Conservation (phyloP, 2,329 filamentous ascomycete genomes). For the Trichoderma lentiforme region DNA sequence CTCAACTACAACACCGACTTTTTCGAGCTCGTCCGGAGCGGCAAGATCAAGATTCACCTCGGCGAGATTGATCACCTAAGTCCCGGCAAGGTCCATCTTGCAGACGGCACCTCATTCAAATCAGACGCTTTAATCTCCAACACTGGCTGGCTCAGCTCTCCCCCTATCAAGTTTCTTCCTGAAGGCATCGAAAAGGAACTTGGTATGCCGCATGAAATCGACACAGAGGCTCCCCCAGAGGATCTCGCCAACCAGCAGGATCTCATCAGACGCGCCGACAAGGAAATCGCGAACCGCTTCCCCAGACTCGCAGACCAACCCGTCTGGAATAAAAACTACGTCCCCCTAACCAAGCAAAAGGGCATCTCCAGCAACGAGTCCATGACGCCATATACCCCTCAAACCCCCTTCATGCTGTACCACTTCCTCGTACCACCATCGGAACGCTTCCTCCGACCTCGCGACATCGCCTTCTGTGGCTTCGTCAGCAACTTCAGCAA, state of each 20-base stretch:
- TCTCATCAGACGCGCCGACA: constrained; percentile 45
- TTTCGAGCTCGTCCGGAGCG: constrained; percentile 52
- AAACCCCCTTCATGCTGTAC: constrained; percentile 43
- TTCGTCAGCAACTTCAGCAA: constrained; percentile 41
- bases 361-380: constrained; percentile 34
- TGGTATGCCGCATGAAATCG: constrained; percentile 45
- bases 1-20: constrained; percentile 58
- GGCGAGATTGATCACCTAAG: constrained; percentile 49
- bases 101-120: constrained; percentile 44
- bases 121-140: constrained; percentile 53
- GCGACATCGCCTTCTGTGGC: constrained; percentile 46
- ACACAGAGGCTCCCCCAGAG: constrained; percentile 19
- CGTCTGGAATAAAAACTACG: constrained; percentile 43
- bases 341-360: constrained; percentile 40
- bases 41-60: constrained; percentile 51
- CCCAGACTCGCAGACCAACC: constrained; percentile 53
- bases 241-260: constrained; percentile 36
- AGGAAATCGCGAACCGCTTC: constrained; percentile 51
- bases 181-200: constrained; percentile 44
- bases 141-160: constrained; percentile 57
- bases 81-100: constrained; percentile 47
- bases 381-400: constrained; percentile 26
- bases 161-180: constrained; percentile 50
- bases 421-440: constrained; percentile 44
- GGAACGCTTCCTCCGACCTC: constrained; percentile 31